Base-by-base conservation (phyloP, 176 grass and related monocot species). In the Secale cereale region DNA sequence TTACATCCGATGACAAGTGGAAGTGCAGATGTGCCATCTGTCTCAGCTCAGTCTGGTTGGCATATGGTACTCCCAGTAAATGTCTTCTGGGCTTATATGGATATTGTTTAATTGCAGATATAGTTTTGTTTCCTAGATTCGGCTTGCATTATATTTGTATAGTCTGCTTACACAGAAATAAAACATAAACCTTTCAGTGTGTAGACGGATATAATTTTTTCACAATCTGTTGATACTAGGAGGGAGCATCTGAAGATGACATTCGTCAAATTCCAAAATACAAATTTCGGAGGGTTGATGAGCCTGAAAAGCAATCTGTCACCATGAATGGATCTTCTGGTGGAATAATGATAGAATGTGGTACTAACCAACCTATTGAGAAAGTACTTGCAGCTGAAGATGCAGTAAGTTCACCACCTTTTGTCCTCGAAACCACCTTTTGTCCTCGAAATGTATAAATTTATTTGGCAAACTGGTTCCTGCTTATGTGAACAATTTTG, bases 241-340 rank as follows among this genome's bases (percentile, higher is more conserved):
- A 91, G 84, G 93, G 93, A 22, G 93, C 93, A 11, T 86, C 90
- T 63, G 93, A 95, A 69, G 93, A 89, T 78, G 93, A 91, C 60
- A 91, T 95, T 52, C 54, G 86, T 80, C 82, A 88, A 46, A 86
- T 92, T 73, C 90, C 90, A 65, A 92, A 76, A 76, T 95, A 89
- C 45, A 88, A 80, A 84, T 95, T 90, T 68, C 54, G n/a, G 6
- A 80, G 85, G 48, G 26, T 78, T 7, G 83, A 78, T 5, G 63
- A 70, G 33, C 83, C 83, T 59, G 83, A 79, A 60, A 85, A 85
- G 48, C 31, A 57, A 54, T 48, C 23, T 64, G 59, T 54, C 28
- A 39, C 10, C 59, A 31, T 35, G 25, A 71, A 11, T 65, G 87
- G 43, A 65, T 59, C 78, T 88, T 88, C 78, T 67, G 92, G 89